phyloP scores from a whole-genome alignment of 2,329 filamentous ascomycete species.

The Chaetomiaceae sp. region DNA sequence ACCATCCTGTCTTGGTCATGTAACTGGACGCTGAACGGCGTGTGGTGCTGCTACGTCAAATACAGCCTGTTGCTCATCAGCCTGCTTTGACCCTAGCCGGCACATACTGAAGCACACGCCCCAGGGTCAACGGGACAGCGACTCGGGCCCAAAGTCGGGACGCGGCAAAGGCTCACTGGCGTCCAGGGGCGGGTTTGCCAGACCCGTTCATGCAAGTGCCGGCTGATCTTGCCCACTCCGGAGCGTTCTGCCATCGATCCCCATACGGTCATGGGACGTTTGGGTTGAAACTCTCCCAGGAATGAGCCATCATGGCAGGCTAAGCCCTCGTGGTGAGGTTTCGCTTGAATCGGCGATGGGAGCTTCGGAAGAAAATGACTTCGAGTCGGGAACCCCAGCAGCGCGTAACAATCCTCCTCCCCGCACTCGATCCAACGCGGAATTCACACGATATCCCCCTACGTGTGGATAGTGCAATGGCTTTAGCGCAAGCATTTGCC shows the following conservation, averaged over 20 bases:
- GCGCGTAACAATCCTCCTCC: background rate
- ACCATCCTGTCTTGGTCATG: conserved; percentile 5
- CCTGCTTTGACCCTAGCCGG: conserved; percentile 2
- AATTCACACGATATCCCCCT: too few species aligned
- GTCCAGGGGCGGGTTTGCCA: background rate
- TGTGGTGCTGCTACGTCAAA: conserved; percentile 13
- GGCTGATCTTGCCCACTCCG: conserved; percentile 15
- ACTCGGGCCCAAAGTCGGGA: too few species aligned
- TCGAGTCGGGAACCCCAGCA: too few species aligned
- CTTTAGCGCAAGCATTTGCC: background rate
- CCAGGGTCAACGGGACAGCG: too few species aligned
- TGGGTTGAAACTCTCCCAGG: background rate
- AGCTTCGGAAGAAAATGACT: too few species aligned
- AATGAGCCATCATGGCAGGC: background rate
- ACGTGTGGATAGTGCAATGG: background rate
- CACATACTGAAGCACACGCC: background rate
- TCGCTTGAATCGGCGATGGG: background rate
- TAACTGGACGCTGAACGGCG: background rate
- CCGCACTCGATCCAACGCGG: background rate
- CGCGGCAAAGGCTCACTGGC: background rate
- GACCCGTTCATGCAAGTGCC: conserved; percentile 16
- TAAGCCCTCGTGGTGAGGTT: background rate
- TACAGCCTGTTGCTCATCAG: conserved; percentile 18
- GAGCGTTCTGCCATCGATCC: background rate
- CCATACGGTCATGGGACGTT: background rate